Evolutionary conservation across 1,284 basidiomycete genomes (phyloP).

Genomic region (Pisolithus thermaeus): DNA sequence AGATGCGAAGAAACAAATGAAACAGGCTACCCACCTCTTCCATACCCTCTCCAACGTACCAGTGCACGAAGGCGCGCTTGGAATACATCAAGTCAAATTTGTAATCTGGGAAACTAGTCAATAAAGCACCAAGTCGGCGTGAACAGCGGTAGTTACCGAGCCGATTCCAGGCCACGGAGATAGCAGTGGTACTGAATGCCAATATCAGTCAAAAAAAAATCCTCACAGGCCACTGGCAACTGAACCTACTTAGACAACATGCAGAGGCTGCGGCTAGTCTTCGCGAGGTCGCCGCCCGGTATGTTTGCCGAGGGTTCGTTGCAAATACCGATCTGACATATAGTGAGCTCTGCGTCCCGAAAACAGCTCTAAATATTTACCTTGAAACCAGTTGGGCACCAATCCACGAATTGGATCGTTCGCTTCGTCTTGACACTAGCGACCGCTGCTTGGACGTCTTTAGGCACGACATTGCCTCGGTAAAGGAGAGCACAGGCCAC

Average conservation of each 20-base stretch:
- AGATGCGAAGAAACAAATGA: neutral
- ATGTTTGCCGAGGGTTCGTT: slow-evolving; percentile 91
- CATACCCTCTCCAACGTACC: slow-evolving; percentile 99
- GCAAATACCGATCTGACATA: slow-evolving; percentile 81
- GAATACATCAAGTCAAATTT: slow-evolving; percentile 99
- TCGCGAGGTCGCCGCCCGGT: slow-evolving; percentile 92
- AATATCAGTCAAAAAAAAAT: slow-evolving; percentile 6
- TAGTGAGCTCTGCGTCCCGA: slow-evolving; percentile 35
- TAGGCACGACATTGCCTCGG: slow-evolving; percentile 96
- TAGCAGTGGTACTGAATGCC: slow-evolving; percentile 76
- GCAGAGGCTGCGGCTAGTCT: slow-evolving; percentile 91
- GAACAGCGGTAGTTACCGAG: slow-evolving; percentile 47
- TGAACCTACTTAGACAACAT: slow-evolving; percentile 80
- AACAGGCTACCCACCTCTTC: slow-evolving; percentile 57
- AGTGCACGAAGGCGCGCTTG: slow-evolving; percentile 95
- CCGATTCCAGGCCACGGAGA: slow-evolving; percentile 91
- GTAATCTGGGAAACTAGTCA: slow-evolving; percentile 58
- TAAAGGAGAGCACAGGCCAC: slow-evolving; percentile 88
- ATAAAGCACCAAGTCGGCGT: neutral
- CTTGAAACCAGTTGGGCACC: slow-evolving; percentile 98
- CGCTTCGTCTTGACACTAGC: slow-evolving; percentile 95
- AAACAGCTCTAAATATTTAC: slow-evolving; percentile 46
- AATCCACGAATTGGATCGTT: slow-evolving; percentile 96
- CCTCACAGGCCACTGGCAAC: neutral
- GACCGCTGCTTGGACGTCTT: slow-evolving; percentile 93